Evolutionary conservation across 2,329 filamentous ascomycete species (phyloP).

Genomic region (Pseudocercospora ulei): DNA sequence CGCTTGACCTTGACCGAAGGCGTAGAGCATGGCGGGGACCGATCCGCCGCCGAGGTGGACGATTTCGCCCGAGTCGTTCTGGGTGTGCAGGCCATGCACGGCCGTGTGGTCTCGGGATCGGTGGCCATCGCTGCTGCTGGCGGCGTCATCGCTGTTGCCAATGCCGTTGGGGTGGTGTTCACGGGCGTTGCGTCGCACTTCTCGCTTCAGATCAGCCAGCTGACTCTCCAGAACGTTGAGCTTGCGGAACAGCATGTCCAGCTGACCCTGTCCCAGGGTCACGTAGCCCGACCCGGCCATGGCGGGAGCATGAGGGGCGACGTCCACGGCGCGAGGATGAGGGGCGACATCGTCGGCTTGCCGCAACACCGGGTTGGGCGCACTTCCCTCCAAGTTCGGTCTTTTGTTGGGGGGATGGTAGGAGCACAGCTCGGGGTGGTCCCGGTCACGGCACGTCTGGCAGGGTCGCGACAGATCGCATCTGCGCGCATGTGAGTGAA

Average conservation of each 20-base stretch:
- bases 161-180: conserved; percentile 15
- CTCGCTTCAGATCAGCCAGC: conserved; percentile 37
- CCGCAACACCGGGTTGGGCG: conserved; percentile 14
- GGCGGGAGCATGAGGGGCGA: conserved; percentile 3
- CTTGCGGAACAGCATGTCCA: conserved; percentile 43
- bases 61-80: conserved; percentile 47
- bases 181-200: conserved; percentile 25
- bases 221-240: conserved; percentile 43
- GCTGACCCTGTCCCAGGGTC: conserved; percentile 36
- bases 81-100: conserved; percentile 51
- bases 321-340: conserved; percentile 15
- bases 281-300: conserved; percentile 24
- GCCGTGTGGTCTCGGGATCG: conserved; percentile 34
- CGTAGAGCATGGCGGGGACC: conserved; percentile 52
- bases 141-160: conserved; percentile 19
- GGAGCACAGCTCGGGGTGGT: conserved; percentile 44
- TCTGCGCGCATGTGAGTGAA: conserved; percentile 26
- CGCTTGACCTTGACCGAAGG: conserved; percentile 38
- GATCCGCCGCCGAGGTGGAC: conserved; percentile 54
- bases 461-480: conserved; percentile 43
- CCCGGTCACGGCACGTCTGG: conserved; percentile 44
- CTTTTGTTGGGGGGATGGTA: conserved; percentile 36
- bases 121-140: conserved; percentile 15
- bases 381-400: conserved; percentile 26
- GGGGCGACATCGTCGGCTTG: conserved; percentile 20